Evolutionary conservation across 179 eudicot genomes (phyloP), one percentile per base, ranked within the genome.

Genomic region (Beta macrorhiza): DNA sequence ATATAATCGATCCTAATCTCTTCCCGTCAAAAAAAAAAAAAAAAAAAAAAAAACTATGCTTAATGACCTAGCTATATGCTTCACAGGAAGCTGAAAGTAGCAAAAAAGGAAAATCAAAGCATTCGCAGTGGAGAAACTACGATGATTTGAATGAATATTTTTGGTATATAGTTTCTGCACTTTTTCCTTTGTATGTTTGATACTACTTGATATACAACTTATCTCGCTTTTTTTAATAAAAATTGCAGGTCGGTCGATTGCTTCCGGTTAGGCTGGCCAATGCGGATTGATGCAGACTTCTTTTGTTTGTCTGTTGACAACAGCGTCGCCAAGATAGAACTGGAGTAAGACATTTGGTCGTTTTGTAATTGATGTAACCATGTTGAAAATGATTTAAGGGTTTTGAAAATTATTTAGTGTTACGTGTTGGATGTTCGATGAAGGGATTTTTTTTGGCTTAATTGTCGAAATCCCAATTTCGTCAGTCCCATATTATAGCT

Each of bases 71-170:
- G 32, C 32, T 29, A 29, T 29, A 57, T 82, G 53, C 57, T 78
- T 29, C 25, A 15, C 88, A 95, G 99, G 99, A 95, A 89, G 92
- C 98, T 67, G 89, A 85, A 65, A 91, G 88, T 82, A 95, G 98
- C 89, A 93, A 81, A 81, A 87, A 85, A 75, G 97, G 92, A 52
- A 91, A 86, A 81, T 88, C 99, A 59, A 95, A 91, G 86, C 99
- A 95, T 85, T 92, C 99, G 45, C 91, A 93, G 73, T 29, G 99
- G 99, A 90, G 98, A 86, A 95, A 95, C 80, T 95, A 95, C 84
- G 99, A 95, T 85, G 99, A 95, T 88, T 77, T 95, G 62, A 95
- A 95, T 84, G 99, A 95, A 85, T 95, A 90, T 83, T 95, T 95
- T 76, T 95, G 99, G 99, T 95, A 89, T 79, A 37, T 44, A 22